Conservation (phyloP, 257 asterid species). For the Solanum phureja region DNA sequence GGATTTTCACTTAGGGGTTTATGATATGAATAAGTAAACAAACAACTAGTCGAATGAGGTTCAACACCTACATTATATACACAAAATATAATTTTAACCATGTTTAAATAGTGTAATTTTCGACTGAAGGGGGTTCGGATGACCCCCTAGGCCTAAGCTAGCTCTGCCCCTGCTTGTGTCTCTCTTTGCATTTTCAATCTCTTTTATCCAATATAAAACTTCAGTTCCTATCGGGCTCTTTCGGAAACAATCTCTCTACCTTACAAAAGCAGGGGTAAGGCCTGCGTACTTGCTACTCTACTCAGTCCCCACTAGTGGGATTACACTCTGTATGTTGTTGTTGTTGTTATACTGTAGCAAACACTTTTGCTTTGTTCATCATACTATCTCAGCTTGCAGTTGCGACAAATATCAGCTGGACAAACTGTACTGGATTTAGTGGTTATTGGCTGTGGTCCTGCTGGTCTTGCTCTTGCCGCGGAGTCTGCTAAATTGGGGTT, state of each 20-base stretch:
- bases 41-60: no score
- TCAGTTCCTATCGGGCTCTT: not conserved
- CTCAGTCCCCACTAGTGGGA: not conserved
- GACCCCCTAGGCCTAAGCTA: no score
- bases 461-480: conserved; percentile 99
- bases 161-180: not conserved
- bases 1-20: no score
- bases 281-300: not conserved
- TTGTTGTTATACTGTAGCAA: not conserved
- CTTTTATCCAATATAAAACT: not conserved
- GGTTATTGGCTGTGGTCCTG: conserved; percentile 98
- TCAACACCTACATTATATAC: no score
- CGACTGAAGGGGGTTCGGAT: no score
- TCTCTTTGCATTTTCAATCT: not conserved
- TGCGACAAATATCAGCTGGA: conserved; percentile 49
- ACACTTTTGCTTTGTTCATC: conserved; percentile 1
- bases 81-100: no score
- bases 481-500: conserved; percentile 94
- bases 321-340: not conserved
- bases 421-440: conserved; percentile 74
- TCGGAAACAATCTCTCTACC: not conserved
- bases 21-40: no score
- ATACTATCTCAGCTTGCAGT: conserved; percentile 42
- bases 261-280: not conserved
- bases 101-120: no score